Evolutionary conservation across 495 filamentous ascomycete genomes (phyloP).

Genomic region (Usnea hakonensis): DNA sequence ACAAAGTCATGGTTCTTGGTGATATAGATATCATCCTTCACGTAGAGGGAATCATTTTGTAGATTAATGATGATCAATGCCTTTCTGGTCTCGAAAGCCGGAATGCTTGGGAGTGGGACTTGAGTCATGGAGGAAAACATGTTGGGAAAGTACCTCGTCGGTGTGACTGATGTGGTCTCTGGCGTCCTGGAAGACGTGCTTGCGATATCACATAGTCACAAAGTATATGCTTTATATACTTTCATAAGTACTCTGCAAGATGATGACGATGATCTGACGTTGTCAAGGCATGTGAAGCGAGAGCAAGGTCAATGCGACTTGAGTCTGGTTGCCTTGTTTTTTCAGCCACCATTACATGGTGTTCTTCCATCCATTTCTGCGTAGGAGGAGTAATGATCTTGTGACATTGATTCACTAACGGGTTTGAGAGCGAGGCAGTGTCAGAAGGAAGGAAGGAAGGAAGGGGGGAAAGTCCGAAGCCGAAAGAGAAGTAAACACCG

Average conservation of each 20-base stretch:
- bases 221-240: not conserved
- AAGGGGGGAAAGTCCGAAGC: not conserved
- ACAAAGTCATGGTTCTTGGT: constrained; percentile 58
- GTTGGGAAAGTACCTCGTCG: not conserved
- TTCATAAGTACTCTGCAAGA: not conserved
- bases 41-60: constrained; percentile 82
- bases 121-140: constrained; percentile 21
- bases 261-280: not conserved
- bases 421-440: not conserved
- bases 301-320: not conserved
- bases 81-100: constrained; percentile 62
- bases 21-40: constrained; percentile 61
- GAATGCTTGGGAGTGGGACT: constrained; percentile 27
- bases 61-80: constrained; percentile 80
- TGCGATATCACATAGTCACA: constrained; percentile 1
- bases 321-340: not conserved
- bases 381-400: not conserved
- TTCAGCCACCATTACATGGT: not conserved
- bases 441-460: too few species aligned
- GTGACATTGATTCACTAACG: not conserved
- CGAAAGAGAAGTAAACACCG: not conserved
- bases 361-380: not conserved
- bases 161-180: not conserved
- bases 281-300: not conserved
- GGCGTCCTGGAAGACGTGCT: not conserved